phyloP scores from a whole-genome alignment of 495 filamentous ascomycete genomes.

The Annulohypoxylon bovei region DNA sequence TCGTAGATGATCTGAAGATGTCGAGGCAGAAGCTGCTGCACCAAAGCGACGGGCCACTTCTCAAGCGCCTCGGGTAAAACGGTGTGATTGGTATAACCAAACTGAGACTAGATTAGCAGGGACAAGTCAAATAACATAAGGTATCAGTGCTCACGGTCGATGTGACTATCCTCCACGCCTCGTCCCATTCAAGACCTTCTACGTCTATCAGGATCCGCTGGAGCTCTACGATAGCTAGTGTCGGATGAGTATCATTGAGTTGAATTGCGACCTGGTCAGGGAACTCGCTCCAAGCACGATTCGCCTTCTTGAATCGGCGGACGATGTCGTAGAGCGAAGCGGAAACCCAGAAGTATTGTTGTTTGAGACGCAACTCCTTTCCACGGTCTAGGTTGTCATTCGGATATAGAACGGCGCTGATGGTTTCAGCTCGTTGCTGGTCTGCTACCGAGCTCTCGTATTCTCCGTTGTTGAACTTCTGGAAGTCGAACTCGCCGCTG shows the following conservation, averaged over 20 bases:
- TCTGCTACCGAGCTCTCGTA: slow-evolving; percentile 97
- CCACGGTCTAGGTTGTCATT: slow-evolving; percentile 97
- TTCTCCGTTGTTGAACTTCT: slow-evolving; percentile 98
- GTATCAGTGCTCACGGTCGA: slow-evolving; percentile 52
- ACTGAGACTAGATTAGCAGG: slow-evolving; percentile 53
- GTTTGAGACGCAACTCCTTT: slow-evolving; percentile 96
- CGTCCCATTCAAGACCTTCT: slow-evolving; percentile 92
- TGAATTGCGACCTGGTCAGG: slow-evolving; percentile 96
- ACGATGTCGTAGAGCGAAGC: slow-evolving; percentile 96
- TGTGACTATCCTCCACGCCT: slow-evolving; percentile 83
- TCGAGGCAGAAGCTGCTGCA: slow-evolving; percentile 92
- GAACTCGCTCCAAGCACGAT: slow-evolving; percentile 89
- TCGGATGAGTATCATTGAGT: slow-evolving; percentile 97
- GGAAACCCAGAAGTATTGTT: slow-evolving; percentile 99
- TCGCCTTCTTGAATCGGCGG: slow-evolving; percentile 96
- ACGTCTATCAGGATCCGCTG: slow-evolving; percentile 90
- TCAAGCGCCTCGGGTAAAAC: slow-evolving; percentile 96
- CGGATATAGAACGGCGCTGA: slow-evolving; percentile 95
- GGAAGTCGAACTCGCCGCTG: slow-evolving; percentile 98
- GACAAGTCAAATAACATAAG: background rate
- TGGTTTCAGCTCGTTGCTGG: slow-evolving; percentile 95
- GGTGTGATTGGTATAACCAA: slow-evolving; percentile 98
- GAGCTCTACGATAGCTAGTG: slow-evolving; percentile 93
- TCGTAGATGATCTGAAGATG: slow-evolving; percentile 99
- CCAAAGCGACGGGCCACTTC: slow-evolving; percentile 95